Conservation (phyloP, 306 rosid species). For the Inga leiocalycina region DNA sequence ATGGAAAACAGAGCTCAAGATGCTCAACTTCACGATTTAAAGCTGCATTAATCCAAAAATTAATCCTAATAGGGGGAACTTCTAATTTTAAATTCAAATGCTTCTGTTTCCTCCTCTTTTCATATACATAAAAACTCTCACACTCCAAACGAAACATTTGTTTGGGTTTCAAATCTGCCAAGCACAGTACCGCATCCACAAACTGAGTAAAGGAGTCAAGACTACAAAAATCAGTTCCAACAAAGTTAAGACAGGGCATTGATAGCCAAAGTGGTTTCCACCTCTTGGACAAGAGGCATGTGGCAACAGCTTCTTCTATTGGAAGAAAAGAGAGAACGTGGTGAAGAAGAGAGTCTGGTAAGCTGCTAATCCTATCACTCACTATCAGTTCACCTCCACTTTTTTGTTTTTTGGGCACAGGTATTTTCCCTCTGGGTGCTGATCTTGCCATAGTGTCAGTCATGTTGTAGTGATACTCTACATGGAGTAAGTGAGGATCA, state of each 20-base stretch:
- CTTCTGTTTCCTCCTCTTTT: not conserved
- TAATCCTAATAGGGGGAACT: not conserved
- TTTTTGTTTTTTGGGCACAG: not conserved
- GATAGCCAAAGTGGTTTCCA: conserved; percentile 37
- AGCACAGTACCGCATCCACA: not conserved
- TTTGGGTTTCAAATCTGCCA: not conserved
- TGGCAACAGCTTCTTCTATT: conserved; percentile 5
- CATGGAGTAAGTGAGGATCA: not conserved
- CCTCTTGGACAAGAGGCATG: conserved; percentile 32
- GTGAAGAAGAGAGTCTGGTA: conserved; percentile 10
- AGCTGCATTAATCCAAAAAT: not conserved
- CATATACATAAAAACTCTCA: not conserved
- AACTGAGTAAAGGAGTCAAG: not conserved
- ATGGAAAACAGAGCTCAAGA: not conserved
- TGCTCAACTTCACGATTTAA: not conserved
- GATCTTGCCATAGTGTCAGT: not conserved
- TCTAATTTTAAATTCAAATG: too few relatives aligned
- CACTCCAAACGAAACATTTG: not conserved
- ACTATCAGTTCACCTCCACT: not conserved
- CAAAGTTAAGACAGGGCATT: not conserved
- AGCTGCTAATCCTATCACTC: conserved; percentile 20
- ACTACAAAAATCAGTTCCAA: too few relatives aligned
- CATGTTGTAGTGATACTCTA: not conserved
- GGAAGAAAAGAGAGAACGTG: not conserved
- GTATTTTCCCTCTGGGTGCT: too few relatives aligned